Conservation (phyloP, 169 alveolate species). For the Cryptosporidium sp. region DNA sequence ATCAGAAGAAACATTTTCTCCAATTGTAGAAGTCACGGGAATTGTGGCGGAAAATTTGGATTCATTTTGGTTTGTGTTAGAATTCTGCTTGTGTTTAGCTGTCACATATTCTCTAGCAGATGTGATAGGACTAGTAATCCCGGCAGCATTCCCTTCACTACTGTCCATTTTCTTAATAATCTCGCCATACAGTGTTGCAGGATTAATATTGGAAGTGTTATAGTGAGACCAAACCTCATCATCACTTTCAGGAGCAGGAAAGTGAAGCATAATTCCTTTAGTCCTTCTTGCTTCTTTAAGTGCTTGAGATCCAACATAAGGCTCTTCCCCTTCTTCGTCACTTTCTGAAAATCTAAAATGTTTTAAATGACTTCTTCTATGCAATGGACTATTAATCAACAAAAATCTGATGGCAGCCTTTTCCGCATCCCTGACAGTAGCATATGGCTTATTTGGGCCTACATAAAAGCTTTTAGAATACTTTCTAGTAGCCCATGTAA, state of each 20-base stretch:
- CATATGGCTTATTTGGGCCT: slow-evolving; percentile 74
- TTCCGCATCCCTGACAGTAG: slow-evolving; percentile 74
- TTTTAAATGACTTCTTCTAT: slow-evolving; percentile 72
- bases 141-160: slow-evolving; percentile 18
- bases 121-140: slow-evolving; percentile 50
- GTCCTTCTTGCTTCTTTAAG: slow-evolving; percentile 71
- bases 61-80: slow-evolving; percentile 13
- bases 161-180: slow-evolving; percentile 70
- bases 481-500: slow-evolving; percentile 75
- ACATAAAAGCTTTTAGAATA: slow-evolving; percentile 72
- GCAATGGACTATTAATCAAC: slow-evolving; percentile 63
- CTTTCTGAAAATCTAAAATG: slow-evolving; percentile 74
- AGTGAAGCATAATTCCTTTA: slow-evolving; percentile 67
- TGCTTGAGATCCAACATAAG: slow-evolving; percentile 75
- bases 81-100: slow-evolving; percentile 38
- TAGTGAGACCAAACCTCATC: slow-evolving; percentile 76
- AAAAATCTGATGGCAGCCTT: slow-evolving; percentile 68
- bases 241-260: slow-evolving; percentile 75
- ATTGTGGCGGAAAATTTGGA: slow-evolving; percentile 3
- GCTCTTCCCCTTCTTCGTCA: slow-evolving; percentile 66
- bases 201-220: slow-evolving; percentile 67
- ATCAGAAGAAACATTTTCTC: slow-evolving; percentile 56
- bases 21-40: slow-evolving; percentile 6
- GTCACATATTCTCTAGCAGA: slow-evolving; percentile 73
- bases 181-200: slow-evolving; percentile 73